phyloP scores from a whole-genome alignment of 371 early-diverging fungal species.

The Zychaea mexicana region DNA sequence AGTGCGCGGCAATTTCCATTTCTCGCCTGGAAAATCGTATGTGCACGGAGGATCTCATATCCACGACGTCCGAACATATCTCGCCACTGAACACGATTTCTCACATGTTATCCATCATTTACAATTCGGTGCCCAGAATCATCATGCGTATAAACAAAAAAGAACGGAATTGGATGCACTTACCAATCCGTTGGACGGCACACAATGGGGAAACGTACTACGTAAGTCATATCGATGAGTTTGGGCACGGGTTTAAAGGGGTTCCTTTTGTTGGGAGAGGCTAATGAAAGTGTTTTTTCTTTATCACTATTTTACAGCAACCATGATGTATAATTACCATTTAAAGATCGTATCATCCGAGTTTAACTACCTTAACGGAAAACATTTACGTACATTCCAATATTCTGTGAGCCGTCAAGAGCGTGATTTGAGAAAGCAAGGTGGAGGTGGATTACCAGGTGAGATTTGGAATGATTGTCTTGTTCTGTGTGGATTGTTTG shows the following conservation, averaged over 20 bases:
- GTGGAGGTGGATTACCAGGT: constrained; percentile 62
- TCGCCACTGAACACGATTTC: constrained; percentile 66
- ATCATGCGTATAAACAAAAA: constrained; percentile 26
- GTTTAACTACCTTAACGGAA: constrained; percentile 70
- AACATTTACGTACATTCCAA: constrained; percentile 82
- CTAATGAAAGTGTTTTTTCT: no score
- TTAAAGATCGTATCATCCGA: constrained; percentile 92
- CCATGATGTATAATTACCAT: constrained; percentile 86
- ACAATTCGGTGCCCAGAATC: constrained; percentile 73
- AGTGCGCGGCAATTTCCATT: constrained; percentile 89
- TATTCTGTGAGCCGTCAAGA: constrained; percentile 93
- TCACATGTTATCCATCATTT: constrained; percentile 82
- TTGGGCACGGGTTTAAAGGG: background rate
- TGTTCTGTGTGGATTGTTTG: no score
- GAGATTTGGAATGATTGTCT: constrained; percentile 3
- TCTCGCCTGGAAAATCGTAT: constrained; percentile 89
- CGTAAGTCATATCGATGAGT: constrained; percentile 29
- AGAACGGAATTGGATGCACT: constrained; percentile 47
- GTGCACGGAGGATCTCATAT: constrained; percentile 75
- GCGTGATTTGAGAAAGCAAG: constrained; percentile 33
- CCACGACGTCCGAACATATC: constrained; percentile 41
- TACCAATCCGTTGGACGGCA: constrained; percentile 80
- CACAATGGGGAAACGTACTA: constrained; percentile 45
- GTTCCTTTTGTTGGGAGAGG: background rate
- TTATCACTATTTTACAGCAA: constrained; percentile 26